A percentile compares a stretch with the other conserved stretches of the same genome.
Evolutionary conservation across 2,329 filamentous ascomycete genomes (phyloP).

Genomic region (Trichoderma gracile): DNA sequence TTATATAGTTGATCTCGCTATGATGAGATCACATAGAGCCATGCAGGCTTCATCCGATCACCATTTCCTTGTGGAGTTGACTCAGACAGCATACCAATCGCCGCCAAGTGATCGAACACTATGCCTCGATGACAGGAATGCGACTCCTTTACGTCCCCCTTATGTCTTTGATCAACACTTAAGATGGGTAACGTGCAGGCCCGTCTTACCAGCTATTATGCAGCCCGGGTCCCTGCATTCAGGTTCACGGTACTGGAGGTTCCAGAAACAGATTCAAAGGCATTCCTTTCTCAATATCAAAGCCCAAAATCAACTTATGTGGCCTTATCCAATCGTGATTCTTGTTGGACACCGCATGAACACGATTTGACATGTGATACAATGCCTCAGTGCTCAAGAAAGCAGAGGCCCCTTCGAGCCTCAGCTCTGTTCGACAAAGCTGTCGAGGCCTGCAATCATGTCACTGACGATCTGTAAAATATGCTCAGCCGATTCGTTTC

Average conservation of each 20-base stretch:
- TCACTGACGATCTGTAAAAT: slow-evolving; percentile 63
- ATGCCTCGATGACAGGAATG: neutral
- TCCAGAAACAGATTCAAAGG: too few relatives aligned
- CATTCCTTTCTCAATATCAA: neutral
- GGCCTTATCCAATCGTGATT: too few relatives aligned
- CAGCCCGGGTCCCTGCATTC: neutral
- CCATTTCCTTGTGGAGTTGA: neutral
- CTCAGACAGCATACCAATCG: neutral
- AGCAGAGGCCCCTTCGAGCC: neutral
- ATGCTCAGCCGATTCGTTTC: slow-evolving; percentile 65
- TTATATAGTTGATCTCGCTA: neutral
- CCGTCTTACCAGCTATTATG: too few relatives aligned
- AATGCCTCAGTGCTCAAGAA: neutral
- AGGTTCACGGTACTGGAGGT: neutral
- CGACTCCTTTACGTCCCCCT: neutral
- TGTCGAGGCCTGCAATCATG: slow-evolving; percentile 45
- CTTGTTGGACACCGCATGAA: neutral
- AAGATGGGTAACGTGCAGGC: neutral
- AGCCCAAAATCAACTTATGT: too few relatives aligned
- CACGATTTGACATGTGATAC: neutral
- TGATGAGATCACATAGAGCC: too few relatives aligned
- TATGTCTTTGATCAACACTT: neutral
- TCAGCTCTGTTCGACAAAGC: too few relatives aligned
- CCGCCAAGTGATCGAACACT: neutral
- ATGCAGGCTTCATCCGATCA: neutral